Conservation (phyloP, 2,329 filamentous ascomycete species). For the Elsinoe fawcettii region DNA sequence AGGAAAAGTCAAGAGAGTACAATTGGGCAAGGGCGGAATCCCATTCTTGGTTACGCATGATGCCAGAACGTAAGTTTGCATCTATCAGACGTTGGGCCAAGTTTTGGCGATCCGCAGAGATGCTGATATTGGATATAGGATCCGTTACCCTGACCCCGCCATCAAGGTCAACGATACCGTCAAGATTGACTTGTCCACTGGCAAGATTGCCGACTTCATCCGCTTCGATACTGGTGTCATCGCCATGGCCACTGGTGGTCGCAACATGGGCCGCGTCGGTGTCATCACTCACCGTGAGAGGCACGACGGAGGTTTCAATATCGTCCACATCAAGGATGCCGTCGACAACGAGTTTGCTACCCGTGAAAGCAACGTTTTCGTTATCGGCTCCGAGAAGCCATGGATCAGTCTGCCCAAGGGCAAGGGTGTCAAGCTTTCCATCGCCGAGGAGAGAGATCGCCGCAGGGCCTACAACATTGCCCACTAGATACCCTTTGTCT, state of each 20-base stretch:
- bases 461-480: conserved; percentile 65
- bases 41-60: conserved; percentile 99
- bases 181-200: conserved; percentile 94
- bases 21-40: conserved; percentile 98
- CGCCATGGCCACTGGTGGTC: conserved; percentile 98
- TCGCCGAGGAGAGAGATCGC: conserved; percentile 98
- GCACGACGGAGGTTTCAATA: conserved; percentile 99
- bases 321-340: conserved; percentile 99
- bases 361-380: conserved; percentile 98
- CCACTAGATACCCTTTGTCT: conserved; percentile 28
- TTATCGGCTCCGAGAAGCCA: conserved; percentile 97
- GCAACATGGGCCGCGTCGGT: conserved; percentile 99
- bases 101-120: conserved; percentile 65
- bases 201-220: conserved; percentile 95
- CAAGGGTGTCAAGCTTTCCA: conserved; percentile 99
- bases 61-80: conserved; percentile 99
- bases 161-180: conserved; percentile 99
- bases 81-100: conserved; percentile 99
- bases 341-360: conserved; percentile 99
- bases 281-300: conserved; percentile 99
- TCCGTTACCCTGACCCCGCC: conserved; percentile 95
- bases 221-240: conserved; percentile 98
- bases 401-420: conserved; percentile 99
- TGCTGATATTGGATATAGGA: conserved; percentile 51
- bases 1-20: conserved; percentile 99